Evolutionary conservation across 140 eudicot species (phyloP).

Genomic region (Cichorium intybus): DNA sequence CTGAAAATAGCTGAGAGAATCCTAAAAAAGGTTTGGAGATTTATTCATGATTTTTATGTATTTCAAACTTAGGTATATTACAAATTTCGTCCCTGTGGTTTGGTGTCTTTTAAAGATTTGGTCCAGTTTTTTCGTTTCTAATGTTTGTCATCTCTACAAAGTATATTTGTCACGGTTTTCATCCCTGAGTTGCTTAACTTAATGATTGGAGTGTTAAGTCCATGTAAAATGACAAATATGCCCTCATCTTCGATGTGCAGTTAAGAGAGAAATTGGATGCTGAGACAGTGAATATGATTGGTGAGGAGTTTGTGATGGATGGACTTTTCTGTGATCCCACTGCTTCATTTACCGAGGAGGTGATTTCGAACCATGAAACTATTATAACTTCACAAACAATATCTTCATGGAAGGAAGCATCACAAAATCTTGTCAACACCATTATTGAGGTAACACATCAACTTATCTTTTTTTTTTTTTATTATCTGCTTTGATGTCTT

Average conservation of each 20-base stretch:
- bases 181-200: no score
- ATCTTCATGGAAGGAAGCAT: slow-evolving; percentile 48
- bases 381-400: slow-evolving; percentile 42
- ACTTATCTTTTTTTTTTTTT: background rate
- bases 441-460: slow-evolving; percentile 47
- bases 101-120: no score
- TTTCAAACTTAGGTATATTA: background rate
- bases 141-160: no score
- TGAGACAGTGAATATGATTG: slow-evolving; percentile 60
- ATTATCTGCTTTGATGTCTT: slow-evolving; percentile 1
- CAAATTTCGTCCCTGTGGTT: background rate
- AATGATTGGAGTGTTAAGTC: no score
- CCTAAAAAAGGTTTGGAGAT: slow-evolving; percentile 47
- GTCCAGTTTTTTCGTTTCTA: no score
- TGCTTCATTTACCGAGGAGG: slow-evolving; percentile 38
- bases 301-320: slow-evolving; percentile 54
- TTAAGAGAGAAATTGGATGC: slow-evolving; percentile 53
- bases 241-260: slow-evolving; percentile 27
- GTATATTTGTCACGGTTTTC: no score
- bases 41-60: background rate
- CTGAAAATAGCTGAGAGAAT: slow-evolving; percentile 45
- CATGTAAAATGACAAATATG: no score
- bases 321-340: slow-evolving; percentile 51
- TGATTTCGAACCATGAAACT: slow-evolving; percentile 46
- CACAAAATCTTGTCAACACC: slow-evolving; percentile 46